Evolutionary conservation across 2,329 filamentous ascomycete species (phyloP).

Genomic region (Botrytis aclada): DNA sequence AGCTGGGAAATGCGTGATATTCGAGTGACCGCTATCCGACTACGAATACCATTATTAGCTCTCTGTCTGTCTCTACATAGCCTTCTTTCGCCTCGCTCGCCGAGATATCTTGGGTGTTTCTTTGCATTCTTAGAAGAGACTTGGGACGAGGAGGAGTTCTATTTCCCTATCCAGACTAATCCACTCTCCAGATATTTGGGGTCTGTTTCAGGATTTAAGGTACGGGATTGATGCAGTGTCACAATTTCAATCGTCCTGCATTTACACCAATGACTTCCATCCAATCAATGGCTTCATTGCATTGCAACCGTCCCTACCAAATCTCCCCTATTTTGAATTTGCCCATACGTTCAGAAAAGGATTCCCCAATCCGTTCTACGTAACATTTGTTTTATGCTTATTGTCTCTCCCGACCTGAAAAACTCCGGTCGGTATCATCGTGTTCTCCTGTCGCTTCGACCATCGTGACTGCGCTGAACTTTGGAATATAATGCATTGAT

Average conservation of each 20-base stretch:
- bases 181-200: not conserved
- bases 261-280: not conserved
- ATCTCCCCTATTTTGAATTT: not conserved
- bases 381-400: constrained; percentile 1
- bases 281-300: not conserved
- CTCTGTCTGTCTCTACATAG: not conserved
- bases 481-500: constrained; percentile 15
- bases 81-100: not conserved
- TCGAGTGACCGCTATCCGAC: not conserved
- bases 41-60: not conserved
- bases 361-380: not conserved
- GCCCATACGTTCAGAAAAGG: not conserved
- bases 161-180: not conserved
- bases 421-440: not conserved
- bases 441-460: not conserved
- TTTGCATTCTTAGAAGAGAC: not conserved
- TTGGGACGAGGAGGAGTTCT: not conserved
- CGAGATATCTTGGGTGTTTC: not conserved
- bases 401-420: not conserved
- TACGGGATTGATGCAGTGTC: not conserved
- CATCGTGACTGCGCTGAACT: not conserved
- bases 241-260: constrained; percentile 6
- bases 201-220: constrained; percentile 5
- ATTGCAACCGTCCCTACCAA: not conserved
- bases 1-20: not conserved